Evolutionary conservation across 148 eudicot species (phyloP).

Genomic region (Camellia japonica): DNA sequence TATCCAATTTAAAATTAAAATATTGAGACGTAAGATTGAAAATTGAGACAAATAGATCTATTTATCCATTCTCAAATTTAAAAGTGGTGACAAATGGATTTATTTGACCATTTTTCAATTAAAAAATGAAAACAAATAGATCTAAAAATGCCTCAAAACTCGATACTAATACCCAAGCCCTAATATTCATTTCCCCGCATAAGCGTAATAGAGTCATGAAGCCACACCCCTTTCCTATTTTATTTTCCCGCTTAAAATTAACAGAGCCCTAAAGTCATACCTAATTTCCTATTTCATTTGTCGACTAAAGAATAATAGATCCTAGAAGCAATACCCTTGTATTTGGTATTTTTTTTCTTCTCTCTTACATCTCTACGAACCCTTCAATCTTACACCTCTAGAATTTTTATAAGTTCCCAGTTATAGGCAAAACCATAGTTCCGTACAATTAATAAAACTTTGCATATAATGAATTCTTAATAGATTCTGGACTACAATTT

Average conservation of each 20-base stretch:
- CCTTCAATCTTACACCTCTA: neutral
- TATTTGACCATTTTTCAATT: neutral
- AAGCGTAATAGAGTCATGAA: neutral
- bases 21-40: neutral
- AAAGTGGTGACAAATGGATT: neutral
- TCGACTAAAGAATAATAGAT: neutral
- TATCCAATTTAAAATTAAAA: neutral
- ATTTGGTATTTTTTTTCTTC: neutral
- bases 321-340: neutral
- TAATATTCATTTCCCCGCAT: neutral
- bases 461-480: too few relatives aligned
- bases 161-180: neutral
- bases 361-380: neutral
- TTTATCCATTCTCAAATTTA: neutral
- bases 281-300: neutral
- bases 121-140: neutral
- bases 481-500: too few relatives aligned
- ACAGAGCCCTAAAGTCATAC: neutral
- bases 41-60: neutral
- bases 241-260: neutral
- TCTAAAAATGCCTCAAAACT: neutral
- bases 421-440: too few relatives aligned
- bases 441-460: too few relatives aligned
- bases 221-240: neutral
- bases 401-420: neutral